phyloP scores from a whole-genome alignment of 2,329 filamentous ascomycete species.

The Hortaea werneckii region DNA sequence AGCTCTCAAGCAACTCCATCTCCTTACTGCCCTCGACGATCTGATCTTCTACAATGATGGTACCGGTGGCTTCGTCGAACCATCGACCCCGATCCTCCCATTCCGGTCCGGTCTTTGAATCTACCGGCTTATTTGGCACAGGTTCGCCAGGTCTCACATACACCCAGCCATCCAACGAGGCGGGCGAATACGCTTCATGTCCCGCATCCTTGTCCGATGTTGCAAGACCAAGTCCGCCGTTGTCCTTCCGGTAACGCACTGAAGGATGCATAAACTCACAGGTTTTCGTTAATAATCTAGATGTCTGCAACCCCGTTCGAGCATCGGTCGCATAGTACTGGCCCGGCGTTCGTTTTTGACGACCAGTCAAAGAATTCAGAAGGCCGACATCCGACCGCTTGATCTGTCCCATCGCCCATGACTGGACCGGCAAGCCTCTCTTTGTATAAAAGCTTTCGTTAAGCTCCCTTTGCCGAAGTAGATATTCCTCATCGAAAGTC shows the following conservation, averaged over 20 bases:
- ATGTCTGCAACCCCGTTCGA: conserved; percentile 26
- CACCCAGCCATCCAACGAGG: conserved; percentile 6
- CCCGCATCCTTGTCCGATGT: conserved; percentile 4
- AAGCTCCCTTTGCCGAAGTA: conserved; percentile 32
- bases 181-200: conserved; percentile 3
- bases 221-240: conserved; percentile 32
- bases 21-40: not conserved
- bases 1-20: conserved; percentile 1
- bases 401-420: conserved; percentile 31
- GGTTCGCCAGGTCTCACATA: conserved; percentile 4
- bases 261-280: conserved; percentile 41
- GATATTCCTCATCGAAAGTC: conserved; percentile 32
- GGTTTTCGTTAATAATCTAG: conserved; percentile 32
- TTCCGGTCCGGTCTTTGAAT: not conserved
- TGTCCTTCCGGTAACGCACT: conserved; percentile 31
- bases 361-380: conserved; percentile 32
- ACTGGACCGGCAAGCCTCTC: conserved; percentile 22
- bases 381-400: conserved; percentile 32
- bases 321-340: conserved; percentile 34
- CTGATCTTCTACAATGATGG: not conserved
- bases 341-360: conserved; percentile 33
- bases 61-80: not conserved
- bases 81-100: not conserved
- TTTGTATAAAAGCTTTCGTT: conserved; percentile 34
- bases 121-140: not conserved